phyloP scores from a whole-genome alignment of 2,329 filamentous ascomycete species.

The Colletotrichum orchidophilum region DNA sequence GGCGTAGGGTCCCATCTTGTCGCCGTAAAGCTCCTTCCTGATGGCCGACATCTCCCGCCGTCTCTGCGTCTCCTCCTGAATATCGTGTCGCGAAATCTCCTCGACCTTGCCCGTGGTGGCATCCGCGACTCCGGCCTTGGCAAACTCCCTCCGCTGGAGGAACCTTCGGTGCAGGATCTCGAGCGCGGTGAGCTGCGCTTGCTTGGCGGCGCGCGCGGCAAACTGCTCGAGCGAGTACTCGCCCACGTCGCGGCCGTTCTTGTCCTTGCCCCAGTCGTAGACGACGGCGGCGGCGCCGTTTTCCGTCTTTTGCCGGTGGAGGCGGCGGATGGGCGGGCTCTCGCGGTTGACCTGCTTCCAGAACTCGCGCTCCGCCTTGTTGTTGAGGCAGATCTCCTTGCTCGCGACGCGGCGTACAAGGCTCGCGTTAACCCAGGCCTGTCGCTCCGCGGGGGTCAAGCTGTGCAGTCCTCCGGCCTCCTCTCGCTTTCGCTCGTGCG shows the following conservation, averaged over 20 bases:
- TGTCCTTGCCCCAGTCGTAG: constrained; percentile 62
- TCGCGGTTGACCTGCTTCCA: constrained; percentile 66
- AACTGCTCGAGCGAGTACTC: constrained; percentile 59
- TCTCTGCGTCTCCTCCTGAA: constrained; percentile 56
- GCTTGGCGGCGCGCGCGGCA: constrained; percentile 51
- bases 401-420: constrained; percentile 54
- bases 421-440: constrained; percentile 57
- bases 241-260: constrained; percentile 57
- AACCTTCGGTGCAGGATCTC: constrained; percentile 57
- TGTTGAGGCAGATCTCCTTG: constrained; percentile 46
- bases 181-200: constrained; percentile 53
- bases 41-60: constrained; percentile 62
- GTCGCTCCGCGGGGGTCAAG: constrained; percentile 58
- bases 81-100: constrained; percentile 49
- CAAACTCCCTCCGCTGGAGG: constrained; percentile 46
- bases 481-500: constrained; percentile 55
- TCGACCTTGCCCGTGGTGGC: constrained; percentile 30
- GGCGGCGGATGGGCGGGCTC: constrained; percentile 57
- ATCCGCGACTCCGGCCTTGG: constrained; percentile 33
- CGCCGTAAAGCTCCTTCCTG: constrained; percentile 62
- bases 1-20: constrained; percentile 62
- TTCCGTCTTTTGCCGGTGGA: constrained; percentile 38
- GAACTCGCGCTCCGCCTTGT: constrained; percentile 64
- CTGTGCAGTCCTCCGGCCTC: constrained; percentile 54
- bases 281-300: constrained; percentile 31